Evolutionary conservation across 1,139 yeast species (phyloP).

Genomic region (Pichia sp.): DNA sequence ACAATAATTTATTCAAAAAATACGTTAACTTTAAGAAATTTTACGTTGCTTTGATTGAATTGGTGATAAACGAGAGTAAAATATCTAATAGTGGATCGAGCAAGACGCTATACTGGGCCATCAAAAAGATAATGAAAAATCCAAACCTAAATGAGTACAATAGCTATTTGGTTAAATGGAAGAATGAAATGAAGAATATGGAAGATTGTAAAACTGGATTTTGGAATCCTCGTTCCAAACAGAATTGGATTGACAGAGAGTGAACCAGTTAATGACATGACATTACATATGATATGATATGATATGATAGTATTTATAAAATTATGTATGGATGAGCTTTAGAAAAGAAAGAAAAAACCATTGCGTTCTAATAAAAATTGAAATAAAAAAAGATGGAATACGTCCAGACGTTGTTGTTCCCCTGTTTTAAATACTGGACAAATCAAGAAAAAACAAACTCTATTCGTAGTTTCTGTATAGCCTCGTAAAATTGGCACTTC

Average conservation of each 20-base stretch:
- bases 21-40: constrained; percentile 12
- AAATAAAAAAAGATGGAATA: too few relatives aligned
- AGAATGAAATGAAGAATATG: constrained; percentile 17
- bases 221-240: constrained; percentile 15
- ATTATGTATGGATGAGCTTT: background rate
- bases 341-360: background rate
- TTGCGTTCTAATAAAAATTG: background rate
- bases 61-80: constrained; percentile 15
- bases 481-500: constrained; percentile 53
- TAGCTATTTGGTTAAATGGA: constrained; percentile 16
- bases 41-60: constrained; percentile 14
- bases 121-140: constrained; percentile 16
- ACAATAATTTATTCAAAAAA: constrained; percentile 8
- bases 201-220: constrained; percentile 19
- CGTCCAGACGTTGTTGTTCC: too few relatives aligned
- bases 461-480: constrained; percentile 24
- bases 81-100: constrained; percentile 13
- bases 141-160: constrained; percentile 12
- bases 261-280: background rate
- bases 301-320: background rate
- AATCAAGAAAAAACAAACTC: background rate
- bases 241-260: constrained; percentile 5
- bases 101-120: constrained; percentile 21
- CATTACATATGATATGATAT: background rate
- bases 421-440: too few relatives aligned